Conservation (phyloP, 768 basidiomycete species). For the Tulasnella sp. region DNA sequence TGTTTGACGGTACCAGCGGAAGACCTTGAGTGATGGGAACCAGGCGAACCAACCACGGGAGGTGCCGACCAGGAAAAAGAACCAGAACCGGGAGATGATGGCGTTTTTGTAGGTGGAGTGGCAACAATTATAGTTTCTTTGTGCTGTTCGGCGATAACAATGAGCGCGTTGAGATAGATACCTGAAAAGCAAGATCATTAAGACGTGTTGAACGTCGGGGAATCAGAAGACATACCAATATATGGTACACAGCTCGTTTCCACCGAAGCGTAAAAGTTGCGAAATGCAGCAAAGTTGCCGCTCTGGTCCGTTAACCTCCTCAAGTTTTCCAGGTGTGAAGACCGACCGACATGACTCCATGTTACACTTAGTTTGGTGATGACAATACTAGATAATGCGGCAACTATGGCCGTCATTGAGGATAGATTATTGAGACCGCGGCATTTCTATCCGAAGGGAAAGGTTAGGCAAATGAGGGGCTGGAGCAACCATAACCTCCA, state of each 20-base stretch:
- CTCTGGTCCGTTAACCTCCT: conserved; percentile 4
- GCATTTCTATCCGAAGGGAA: background rate
- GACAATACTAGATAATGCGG: background rate
- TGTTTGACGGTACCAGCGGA: conserved; percentile 4
- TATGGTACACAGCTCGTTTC: conserved; percentile 11
- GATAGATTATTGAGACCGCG: conserved; percentile 5
- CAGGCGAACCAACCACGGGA: background rate
- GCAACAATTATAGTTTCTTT: background rate
- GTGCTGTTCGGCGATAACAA: conserved; percentile 2
- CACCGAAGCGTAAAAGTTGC: conserved; percentile 2
- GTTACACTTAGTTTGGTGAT: conserved; percentile 2
- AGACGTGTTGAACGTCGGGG: background rate
- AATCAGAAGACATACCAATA: conserved; percentile 2
- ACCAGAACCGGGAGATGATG: background rate
- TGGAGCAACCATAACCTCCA: conserved; percentile 19
- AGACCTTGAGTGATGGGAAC: background rate
- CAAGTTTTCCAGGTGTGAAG: conserved; percentile 8
- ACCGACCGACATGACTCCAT: conserved; percentile 5
- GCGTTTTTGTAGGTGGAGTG: background rate
- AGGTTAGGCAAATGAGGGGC: background rate
- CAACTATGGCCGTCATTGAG: conserved; percentile 3
- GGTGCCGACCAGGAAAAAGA: too few relatives aligned
- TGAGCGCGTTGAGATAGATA: conserved; percentile 2
- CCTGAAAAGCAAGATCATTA: background rate
- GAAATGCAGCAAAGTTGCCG: conserved; percentile 7